Conservation (phyloP, 768 basidiomycete species). For the Amanita fuliginea region DNA sequence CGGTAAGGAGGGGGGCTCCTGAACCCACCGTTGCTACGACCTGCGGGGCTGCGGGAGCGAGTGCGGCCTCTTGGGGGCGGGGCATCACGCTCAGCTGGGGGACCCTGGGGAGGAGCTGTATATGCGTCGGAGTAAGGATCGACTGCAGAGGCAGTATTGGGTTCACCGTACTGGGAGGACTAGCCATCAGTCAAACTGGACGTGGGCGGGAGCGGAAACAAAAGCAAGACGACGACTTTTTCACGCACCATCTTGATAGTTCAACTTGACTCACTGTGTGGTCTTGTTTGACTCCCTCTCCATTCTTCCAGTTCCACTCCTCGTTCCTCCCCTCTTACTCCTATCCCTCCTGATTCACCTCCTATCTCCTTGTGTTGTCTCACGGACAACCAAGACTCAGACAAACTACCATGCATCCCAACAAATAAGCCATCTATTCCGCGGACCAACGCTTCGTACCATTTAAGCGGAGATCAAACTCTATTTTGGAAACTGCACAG, state of each 20-base stretch:
- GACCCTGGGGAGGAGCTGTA: constrained; percentile 48
- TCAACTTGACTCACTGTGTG: constrained; percentile 36
- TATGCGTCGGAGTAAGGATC: constrained; percentile 83
- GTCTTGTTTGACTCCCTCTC: constrained; percentile 25
- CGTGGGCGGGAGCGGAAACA: constrained; percentile 6
- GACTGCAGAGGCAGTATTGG: constrained; percentile 39
- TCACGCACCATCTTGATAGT: constrained; percentile 61
- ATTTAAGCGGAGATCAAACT: constrained; percentile 34
- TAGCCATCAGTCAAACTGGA: constrained; percentile 8
- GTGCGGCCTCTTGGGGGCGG: constrained; percentile 54
- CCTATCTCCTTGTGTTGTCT: not conserved
- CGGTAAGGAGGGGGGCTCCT: constrained; percentile 45
- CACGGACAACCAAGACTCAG: not conserved
- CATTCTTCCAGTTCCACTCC: not conserved
- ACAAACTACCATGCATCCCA: not conserved
- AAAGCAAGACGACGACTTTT: constrained; percentile 3
- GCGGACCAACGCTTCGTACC: not conserved
- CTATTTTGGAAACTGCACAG: constrained; percentile 46
- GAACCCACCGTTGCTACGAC: constrained; percentile 35
- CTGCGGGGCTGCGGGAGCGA: constrained; percentile 61
- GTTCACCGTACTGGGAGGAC: constrained; percentile 51
- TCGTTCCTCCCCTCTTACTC: not conserved
- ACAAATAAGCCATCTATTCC: not conserved
- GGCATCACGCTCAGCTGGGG: constrained; percentile 44
- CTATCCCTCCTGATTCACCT: not conserved